Conservation (phyloP, 805 yeast species). For the Hanseniaspora valbyensis region DNA sequence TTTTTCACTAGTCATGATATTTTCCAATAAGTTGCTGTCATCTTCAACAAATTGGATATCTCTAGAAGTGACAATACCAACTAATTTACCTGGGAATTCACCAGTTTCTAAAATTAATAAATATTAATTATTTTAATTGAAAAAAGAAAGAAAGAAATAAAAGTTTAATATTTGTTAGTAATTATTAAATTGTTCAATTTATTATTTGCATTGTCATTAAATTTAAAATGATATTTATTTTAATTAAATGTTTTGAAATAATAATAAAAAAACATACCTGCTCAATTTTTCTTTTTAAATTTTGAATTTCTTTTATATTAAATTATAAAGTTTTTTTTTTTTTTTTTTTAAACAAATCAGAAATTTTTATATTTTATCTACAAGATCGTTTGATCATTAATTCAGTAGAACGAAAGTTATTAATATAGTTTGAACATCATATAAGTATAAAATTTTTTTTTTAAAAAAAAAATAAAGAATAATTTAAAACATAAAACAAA, state of each 20-base stretch:
- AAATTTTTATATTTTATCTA: constrained; percentile 45
- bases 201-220: background rate
- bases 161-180: constrained; percentile 13
- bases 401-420: constrained; percentile 99
- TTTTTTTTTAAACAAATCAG: constrained; percentile 27
- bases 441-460: background rate
- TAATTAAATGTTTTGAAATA: no score
- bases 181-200: background rate
- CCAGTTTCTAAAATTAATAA: constrained; percentile 54
- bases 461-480: constrained; percentile 1
- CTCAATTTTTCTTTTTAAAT: background rate
- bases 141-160: no score
- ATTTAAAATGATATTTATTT: constrained; percentile 20
- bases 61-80: constrained; percentile 94
- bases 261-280: background rate
- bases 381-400: constrained; percentile 90
- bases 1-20: constrained; percentile 63
- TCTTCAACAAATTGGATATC: constrained; percentile 91
- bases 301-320: background rate
- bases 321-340: background rate
- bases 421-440: constrained; percentile 14
- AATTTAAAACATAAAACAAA: background rate
- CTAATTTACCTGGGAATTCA: constrained; percentile 71
- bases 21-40: constrained; percentile 47
- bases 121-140: background rate